Conservation (phyloP, 2,329 filamentous ascomycete species). For the Scedosporium apiospermum region DNA sequence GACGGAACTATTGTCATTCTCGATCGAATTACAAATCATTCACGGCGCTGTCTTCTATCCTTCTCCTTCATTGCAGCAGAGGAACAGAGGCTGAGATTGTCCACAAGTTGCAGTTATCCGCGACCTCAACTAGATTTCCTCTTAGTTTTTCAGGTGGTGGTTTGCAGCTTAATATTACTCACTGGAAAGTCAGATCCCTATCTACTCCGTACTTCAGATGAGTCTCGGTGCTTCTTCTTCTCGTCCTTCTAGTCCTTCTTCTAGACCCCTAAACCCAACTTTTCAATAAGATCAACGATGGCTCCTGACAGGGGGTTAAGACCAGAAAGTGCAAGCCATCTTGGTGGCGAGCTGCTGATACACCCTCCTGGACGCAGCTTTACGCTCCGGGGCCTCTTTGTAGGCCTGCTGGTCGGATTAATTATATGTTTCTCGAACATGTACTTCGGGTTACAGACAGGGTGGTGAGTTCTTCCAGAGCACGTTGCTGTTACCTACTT, state of each 20-base stretch:
- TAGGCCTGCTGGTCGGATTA: conserved; percentile 75
- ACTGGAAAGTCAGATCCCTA: too few species aligned
- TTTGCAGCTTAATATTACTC: too few species aligned
- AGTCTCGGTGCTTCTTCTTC: not conserved
- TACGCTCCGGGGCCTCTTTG: conserved; percentile 69
- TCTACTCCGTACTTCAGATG: not conserved
- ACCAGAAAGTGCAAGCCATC: not conserved
- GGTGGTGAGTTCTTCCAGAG: conserved; percentile 24
- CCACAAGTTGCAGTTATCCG: too few species aligned
- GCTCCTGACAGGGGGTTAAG: not conserved
- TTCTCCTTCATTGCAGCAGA: too few species aligned
- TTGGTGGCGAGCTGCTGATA: not conserved
- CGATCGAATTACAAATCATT: too few species aligned
- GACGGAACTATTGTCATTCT: too few species aligned
- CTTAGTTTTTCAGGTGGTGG: too few species aligned
- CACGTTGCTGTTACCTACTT: not conserved
- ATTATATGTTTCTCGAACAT: conserved; percentile 96
- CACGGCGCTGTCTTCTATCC: too few species aligned
- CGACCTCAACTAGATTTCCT: too few species aligned
- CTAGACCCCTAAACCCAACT: not conserved
- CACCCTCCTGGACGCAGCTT: conserved; percentile 54
- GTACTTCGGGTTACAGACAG: conserved; percentile 94
- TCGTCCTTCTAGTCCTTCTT: not conserved
- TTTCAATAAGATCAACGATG: not conserved
- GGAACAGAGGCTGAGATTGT: too few species aligned